Evolutionary conservation across 768 basidiomycete species (phyloP), one percentile per base, ranked within the genome.

Genomic region (Boletus reticulatus): DNA sequence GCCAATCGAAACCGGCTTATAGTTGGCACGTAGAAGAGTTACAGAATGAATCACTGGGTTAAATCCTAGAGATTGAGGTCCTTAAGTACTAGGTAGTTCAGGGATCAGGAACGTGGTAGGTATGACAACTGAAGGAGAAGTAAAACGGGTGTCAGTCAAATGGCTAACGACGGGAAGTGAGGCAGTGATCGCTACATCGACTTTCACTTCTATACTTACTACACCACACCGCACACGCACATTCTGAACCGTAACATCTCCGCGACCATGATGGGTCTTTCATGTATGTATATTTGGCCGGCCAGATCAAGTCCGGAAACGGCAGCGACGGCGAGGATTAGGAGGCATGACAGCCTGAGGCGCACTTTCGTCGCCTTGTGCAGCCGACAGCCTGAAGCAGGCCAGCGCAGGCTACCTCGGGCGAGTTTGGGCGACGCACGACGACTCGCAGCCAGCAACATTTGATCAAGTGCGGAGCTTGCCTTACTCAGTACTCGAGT

Each of bases 381-480:
- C 63, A 47, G 56, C 48, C 36, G 54, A 43, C 55, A 50, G 54
- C 34, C 34, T 36, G 12, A 36, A 14, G 54, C 51, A 44, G 57
- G 51, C 45, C 24, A 43, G 36, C 39, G 53, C 54, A 63, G 43
- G 45, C 56, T 49, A 53, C 41, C 45, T 55, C 50, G 42, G 44
- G 48, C 60, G 31, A 32, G 19, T n/a, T 43, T 34, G 43, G 14
- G 36, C 62, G 49, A 22, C 46, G 20, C 53, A 29, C 48, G 24
- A 32, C 52, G 59, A 37, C 52, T 24, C 42, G 31, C 53, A 39
- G 51, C 43, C 45, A 39, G 53, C 60, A 42, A 27, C 45, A 45
- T 51, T 65, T 11, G 50, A 53, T 50, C 24, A 59, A 63, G 61
- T 46, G 47, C 50, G 32, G 29, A 63, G 55, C 62, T 49, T 57